Base-by-base conservation (phyloP, 176 grass and related monocot genomes). In the Bothriochloa decipiens region DNA sequence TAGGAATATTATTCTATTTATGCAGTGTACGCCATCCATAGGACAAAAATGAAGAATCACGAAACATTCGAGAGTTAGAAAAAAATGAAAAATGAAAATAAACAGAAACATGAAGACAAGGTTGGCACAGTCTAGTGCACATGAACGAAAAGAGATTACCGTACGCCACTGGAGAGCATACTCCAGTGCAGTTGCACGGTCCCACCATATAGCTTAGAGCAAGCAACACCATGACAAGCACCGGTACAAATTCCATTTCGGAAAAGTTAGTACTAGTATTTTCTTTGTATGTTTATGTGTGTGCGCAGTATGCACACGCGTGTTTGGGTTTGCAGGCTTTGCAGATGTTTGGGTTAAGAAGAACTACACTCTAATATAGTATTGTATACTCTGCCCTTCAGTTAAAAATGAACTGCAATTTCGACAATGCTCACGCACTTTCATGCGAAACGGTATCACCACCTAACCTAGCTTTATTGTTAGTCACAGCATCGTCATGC, bases 401-500 rank as follows among this genome's bases (percentile, higher is more conserved):
- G 18, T 17, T 17, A 5, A 5, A 17, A 52, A 18, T 45, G 10
- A 11, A 12, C 29, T 61, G 14, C 29, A 10, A 49, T 73, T 23
- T 83, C 6, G 35, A 62, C 8, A 18, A 27, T 5, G 4, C 32
- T 6, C 33, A 15, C 45, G 20, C 62, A 84, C 39, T 29, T n/a
- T 9, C 81, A 76, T 69, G 74, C 73, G 40, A 29, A 77, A 69
- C 23, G 53, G 53, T 26, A 11, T 68, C 73, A 20, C 74, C 73
- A 85, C 83, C 83, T 85, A 85, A 68, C 70, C 3, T 49, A 49
- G 14, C 6, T 49, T 73, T 49, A 73, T 49, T 73, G 70, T 73
- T 28, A 73, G 7, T 49, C n/a, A 28, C 23, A 73, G 14, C 25
- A 33, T 75, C 46, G 5, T 33, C 77, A 65, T 32, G 77, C 61